These are phyloP conservation scores for Penicillium crystallinum DNA, from an alignment of 495 filamentous ascomycete genomes.

Conservation along the genomic window DNA sequence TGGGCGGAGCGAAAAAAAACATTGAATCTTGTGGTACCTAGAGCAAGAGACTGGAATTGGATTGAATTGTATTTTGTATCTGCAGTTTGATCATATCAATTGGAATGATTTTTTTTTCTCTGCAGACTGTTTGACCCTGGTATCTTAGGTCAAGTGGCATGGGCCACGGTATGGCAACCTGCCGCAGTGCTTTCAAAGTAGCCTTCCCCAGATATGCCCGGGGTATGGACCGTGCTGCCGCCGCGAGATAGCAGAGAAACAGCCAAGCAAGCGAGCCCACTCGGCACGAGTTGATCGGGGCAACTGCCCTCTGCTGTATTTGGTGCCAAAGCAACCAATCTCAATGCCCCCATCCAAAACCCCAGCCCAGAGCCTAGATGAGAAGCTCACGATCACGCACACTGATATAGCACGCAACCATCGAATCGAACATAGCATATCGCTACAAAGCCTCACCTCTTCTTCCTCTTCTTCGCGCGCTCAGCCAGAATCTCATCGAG, in stretches of 20 bases:
- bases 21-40: slow-evolving; percentile 16
- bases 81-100: slow-evolving; percentile 9
- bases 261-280: background rate
- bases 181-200: background rate
- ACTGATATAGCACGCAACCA: background rate
- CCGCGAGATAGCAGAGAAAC: background rate
- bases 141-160: background rate
- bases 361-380: background rate
- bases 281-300: background rate
- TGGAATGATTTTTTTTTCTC: slow-evolving; percentile 2
- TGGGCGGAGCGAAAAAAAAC: slow-evolving; percentile 21
- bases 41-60: slow-evolving; percentile 18
- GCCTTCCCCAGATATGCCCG: background rate
- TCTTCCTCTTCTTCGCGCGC: slow-evolving; percentile 50
- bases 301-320: background rate
- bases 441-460: slow-evolving; percentile 36
- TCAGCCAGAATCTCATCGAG: slow-evolving; percentile 49
- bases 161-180: background rate
- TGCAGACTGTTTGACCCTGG: background rate
- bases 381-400: background rate
- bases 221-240: background rate
- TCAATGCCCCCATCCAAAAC: background rate
- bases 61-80: slow-evolving; percentile 22
- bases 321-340: background rate
- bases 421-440: background rate